Evolutionary conservation across 305 asterid genomes (phyloP).

Genomic region (Fraxinus angustifolia): DNA sequence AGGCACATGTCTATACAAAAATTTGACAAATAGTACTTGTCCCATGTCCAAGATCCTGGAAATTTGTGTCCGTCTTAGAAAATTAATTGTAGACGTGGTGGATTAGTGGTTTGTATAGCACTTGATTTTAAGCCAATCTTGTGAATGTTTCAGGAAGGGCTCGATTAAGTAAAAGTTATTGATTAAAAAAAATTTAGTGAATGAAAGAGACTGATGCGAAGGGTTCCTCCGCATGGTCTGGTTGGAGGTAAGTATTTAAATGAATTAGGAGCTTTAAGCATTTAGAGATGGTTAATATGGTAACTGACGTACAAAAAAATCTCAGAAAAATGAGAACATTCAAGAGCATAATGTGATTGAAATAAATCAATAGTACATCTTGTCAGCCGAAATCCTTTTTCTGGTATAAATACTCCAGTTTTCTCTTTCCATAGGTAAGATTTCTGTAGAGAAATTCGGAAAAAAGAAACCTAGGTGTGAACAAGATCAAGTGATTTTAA

Average conservation of each 20-base stretch:
- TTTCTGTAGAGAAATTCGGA: slow-evolving; percentile 1
- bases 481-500: slow-evolving; percentile 24
- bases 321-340: background rate
- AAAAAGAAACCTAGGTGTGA: slow-evolving; percentile 27
- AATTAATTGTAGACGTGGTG: background rate
- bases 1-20: background rate
- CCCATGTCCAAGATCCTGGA: background rate
- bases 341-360: background rate
- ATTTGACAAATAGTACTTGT: background rate
- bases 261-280: background rate
- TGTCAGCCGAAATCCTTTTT: slow-evolving; percentile 14
- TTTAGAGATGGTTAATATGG: background rate
- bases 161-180: background rate
- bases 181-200: background rate
- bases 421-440: slow-evolving; percentile 16
- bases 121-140: background rate
- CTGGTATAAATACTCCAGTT: slow-evolving; percentile 26
- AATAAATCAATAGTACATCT: slow-evolving; percentile 21
- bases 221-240: background rate
- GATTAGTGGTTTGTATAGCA: background rate
- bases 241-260: background rate
- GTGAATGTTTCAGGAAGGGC: background rate
- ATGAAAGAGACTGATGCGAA: background rate
- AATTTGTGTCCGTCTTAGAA: background rate
- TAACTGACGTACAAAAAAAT: background rate